A percentile compares a stretch with the other conserved stretches of the same genome.
These are phyloP conservation scores for Suillus subalutaceus DNA, from an alignment of 768 basidiomycete species.

Conservation along the genomic window DNA sequence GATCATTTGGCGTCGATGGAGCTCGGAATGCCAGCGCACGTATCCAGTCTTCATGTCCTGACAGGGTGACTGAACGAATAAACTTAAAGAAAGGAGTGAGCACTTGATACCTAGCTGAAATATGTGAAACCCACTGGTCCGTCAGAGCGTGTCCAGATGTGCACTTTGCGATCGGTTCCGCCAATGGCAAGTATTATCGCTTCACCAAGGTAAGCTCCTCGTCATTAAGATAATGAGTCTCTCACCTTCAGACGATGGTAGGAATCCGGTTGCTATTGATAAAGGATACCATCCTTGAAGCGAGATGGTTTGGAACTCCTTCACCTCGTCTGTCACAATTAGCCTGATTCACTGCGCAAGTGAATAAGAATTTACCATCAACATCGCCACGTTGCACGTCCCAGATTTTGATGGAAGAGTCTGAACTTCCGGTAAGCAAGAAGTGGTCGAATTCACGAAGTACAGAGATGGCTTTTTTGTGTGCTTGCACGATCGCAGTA, in stretches of 20 bases:
- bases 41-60: constrained; percentile 97
- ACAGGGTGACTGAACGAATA: constrained; percentile 56
- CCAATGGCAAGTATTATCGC: constrained; percentile 77
- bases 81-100: constrained; percentile 43
- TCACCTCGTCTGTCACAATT: constrained; percentile 36
- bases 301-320: constrained; percentile 59
- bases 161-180: constrained; percentile 79
- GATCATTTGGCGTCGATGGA: constrained; percentile 28
- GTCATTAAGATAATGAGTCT: constrained; percentile 4
- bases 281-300: constrained; percentile 77
- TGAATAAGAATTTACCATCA: constrained; percentile 27
- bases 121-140: constrained; percentile 43
- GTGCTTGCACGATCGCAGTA: constrained; percentile 53
- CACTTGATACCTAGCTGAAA: constrained; percentile 9
- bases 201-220: constrained; percentile 27
- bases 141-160: constrained; percentile 74
- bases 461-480: constrained; percentile 70
- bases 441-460: constrained; percentile 52
- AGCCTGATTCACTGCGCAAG: constrained; percentile 10
- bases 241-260: constrained; percentile 73
- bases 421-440: constrained; percentile 82
- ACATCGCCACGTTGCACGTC: constrained; percentile 34
- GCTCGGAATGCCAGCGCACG: constrained; percentile 71
- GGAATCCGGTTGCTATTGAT: constrained; percentile 58
- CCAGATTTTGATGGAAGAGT: constrained; percentile 82